These are phyloP conservation scores for Podaxis pistillaris DNA, from an alignment of 768 basidiomycete genomes.

Conservation along the genomic window DNA sequence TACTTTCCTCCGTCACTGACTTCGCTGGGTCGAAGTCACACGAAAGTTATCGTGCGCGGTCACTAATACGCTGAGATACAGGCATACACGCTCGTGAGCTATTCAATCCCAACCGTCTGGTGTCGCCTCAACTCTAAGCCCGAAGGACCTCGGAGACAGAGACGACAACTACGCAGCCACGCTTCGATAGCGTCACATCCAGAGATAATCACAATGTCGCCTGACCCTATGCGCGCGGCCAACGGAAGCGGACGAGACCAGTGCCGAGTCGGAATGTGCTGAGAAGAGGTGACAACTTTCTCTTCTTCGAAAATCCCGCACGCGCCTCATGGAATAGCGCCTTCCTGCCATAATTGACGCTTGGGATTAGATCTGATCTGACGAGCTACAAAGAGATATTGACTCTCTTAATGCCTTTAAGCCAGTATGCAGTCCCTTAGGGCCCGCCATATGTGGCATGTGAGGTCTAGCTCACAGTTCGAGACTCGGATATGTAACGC, in stretches of 20 bases:
- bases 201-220: neutral
- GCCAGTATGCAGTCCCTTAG: neutral
- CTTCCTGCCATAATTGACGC: neutral
- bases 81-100: too few species aligned
- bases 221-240: neutral
- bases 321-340: neutral
- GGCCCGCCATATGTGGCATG: neutral
- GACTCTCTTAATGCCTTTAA: neutral
- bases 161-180: neutral
- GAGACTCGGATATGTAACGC: neutral
- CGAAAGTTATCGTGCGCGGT: neutral
- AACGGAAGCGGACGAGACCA: neutral
- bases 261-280: neutral
- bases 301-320: neutral
- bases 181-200: neutral
- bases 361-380: neutral
- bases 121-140: too few species aligned
- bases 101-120: too few species aligned
- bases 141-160: too few species aligned
- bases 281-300: neutral
- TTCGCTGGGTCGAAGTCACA: neutral
- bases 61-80: neutral
- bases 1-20: too few species aligned
- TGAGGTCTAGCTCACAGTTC: neutral
- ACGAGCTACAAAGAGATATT: neutral